Percentiles rank a stretch among this genome's conserved stretches.
Evolutionary conservation across 371 early-diverging fungal genomes (phyloP).

Genomic region (Batkoa obscura): DNA sequence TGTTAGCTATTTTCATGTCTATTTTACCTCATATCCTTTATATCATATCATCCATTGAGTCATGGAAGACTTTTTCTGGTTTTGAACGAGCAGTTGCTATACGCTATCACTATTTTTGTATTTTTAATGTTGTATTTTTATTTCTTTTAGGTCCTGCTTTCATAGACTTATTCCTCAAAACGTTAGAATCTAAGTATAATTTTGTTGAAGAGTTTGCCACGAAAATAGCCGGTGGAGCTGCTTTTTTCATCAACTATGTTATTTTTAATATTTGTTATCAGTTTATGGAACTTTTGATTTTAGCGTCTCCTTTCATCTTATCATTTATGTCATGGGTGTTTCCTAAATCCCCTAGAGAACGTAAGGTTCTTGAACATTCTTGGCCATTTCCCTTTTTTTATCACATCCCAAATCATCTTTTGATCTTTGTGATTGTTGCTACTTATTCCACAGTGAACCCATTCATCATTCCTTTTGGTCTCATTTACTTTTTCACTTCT

Average conservation of each 20-base stretch:
- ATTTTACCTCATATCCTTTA: slow-evolving; percentile 26
- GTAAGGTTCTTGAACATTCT: slow-evolving; percentile 27
- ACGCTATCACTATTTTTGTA: slow-evolving; percentile 70
- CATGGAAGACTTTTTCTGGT: slow-evolving; percentile 31
- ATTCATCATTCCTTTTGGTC: slow-evolving; percentile 54
- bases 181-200: slow-evolving; percentile 39
- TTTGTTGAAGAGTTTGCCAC: slow-evolving; percentile 49
- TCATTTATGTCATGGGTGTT: slow-evolving; percentile 21
- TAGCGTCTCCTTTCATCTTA: slow-evolving; percentile 27
- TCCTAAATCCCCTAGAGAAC: slow-evolving; percentile 49
- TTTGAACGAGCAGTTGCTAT: slow-evolving; percentile 41
- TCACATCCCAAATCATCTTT: slow-evolving; percentile 46
- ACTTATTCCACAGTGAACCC: slow-evolving; percentile 78
- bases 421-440: slow-evolving; percentile 66
- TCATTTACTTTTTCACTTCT: slow-evolving; percentile 53
- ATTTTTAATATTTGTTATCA: slow-evolving; percentile 46
- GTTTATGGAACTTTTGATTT: slow-evolving; percentile 47
- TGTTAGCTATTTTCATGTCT: slow-evolving; percentile 46
- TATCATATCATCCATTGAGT: slow-evolving; percentile 29
- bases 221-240: slow-evolving; percentile 42
- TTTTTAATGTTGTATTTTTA: slow-evolving; percentile 74
- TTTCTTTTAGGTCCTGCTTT: slow-evolving; percentile 62
- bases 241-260: slow-evolving; percentile 62
- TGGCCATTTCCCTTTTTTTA: slow-evolving; percentile 42
- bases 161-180: slow-evolving; percentile 46